Percentiles rank a stretch among this genome's conserved stretches.
Conservation (phyloP, 106 monocot genomes). For the Amphibolis antarctica region DNA sequence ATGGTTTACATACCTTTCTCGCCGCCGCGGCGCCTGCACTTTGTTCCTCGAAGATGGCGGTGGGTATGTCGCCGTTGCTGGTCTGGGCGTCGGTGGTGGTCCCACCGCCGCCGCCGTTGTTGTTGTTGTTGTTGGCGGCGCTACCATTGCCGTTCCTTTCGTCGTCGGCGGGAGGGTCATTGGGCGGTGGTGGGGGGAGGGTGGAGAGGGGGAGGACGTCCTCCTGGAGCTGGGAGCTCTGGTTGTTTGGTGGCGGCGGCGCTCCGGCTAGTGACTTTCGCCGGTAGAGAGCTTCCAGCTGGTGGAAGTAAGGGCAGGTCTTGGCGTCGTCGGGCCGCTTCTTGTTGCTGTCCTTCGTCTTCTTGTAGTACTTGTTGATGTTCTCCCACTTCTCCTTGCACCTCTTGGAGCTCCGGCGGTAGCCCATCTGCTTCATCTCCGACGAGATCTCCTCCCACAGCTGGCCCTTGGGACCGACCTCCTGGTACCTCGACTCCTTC, state of each 20-base stretch:
- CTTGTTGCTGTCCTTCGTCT: conserved; percentile 90
- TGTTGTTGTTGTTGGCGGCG: not conserved
- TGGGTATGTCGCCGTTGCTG: conserved; percentile 30
- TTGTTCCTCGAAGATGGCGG: conserved; percentile 19
- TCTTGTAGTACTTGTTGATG: conserved; percentile 96
- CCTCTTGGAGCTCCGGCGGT: conserved; percentile 56
- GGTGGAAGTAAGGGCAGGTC: conserved; percentile 90
- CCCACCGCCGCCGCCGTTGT: not conserved
- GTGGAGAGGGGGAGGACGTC: conserved; percentile 4
- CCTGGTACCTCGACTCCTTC: conserved; percentile 48
- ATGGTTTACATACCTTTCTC: not conserved
- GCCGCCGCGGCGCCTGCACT: not conserved
- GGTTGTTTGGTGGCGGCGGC: not conserved
- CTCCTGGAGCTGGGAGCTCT: not conserved
- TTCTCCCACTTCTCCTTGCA: conserved; percentile 98
- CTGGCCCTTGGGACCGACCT: conserved; percentile 67
- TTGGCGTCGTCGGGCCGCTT: conserved; percentile 70
- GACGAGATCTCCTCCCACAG: conserved; percentile 80
- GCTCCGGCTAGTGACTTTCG: conserved; percentile 18
- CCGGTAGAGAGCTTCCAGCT: conserved; percentile 64
- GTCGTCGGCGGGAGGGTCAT: not conserved
- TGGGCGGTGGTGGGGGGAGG: conserved; percentile 7
- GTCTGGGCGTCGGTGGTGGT: not conserved
- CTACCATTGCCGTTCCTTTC: not conserved
- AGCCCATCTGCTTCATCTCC: conserved; percentile 51